Evolutionary conservation across 495 filamentous ascomycete genomes (phyloP).

Genomic region (Zalerion maritima): DNA sequence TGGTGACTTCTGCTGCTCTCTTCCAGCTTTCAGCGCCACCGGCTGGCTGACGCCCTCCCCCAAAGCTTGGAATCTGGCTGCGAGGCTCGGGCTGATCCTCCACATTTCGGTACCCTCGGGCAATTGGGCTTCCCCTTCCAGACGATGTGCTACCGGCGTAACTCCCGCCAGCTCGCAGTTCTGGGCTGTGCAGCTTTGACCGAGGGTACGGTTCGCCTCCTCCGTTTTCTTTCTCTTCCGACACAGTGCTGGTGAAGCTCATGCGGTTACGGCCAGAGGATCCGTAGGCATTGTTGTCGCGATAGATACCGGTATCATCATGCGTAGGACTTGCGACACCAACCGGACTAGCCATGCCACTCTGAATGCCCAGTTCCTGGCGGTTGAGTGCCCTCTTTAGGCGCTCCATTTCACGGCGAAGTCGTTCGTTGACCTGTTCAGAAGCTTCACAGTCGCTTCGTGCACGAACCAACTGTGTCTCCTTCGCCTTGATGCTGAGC

Average conservation of each 20-base stretch:
- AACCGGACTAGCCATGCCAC: slow-evolving; percentile 26
- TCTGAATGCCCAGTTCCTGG: slow-evolving; percentile 30
- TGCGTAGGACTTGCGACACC: slow-evolving; percentile 29
- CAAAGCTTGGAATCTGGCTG: slow-evolving; percentile 15
- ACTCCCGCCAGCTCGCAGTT: slow-evolving; percentile 18
- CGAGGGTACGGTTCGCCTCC: slow-evolving; percentile 26
- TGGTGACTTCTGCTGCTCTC: slow-evolving; percentile 95
- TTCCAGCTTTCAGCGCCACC: slow-evolving; percentile 81
- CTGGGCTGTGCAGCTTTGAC: slow-evolving; percentile 41
- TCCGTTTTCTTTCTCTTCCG: slow-evolving; percentile 72
- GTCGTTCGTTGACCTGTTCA: slow-evolving; percentile 65
- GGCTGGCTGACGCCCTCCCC: slow-evolving; percentile 25
- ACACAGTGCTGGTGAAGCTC: slow-evolving; percentile 59
- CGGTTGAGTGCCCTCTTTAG: slow-evolving; percentile 61
- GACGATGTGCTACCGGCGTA: slow-evolving; percentile 37
- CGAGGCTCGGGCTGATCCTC: slow-evolving; percentile 10
- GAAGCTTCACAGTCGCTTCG: slow-evolving; percentile 79
- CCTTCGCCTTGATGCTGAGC: slow-evolving; percentile 92
- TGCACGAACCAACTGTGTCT: slow-evolving; percentile 88
- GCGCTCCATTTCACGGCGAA: slow-evolving; percentile 79
- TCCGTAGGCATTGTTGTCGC: slow-evolving; percentile 30
- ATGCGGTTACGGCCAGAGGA: slow-evolving; percentile 31
- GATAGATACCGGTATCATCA: slow-evolving; percentile 38
- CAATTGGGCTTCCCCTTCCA: slow-evolving; percentile 42
- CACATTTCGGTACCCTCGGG: slow-evolving; percentile 22